phyloP scores from a whole-genome alignment of 306 rosid species.

The Sicyos edulis region DNA sequence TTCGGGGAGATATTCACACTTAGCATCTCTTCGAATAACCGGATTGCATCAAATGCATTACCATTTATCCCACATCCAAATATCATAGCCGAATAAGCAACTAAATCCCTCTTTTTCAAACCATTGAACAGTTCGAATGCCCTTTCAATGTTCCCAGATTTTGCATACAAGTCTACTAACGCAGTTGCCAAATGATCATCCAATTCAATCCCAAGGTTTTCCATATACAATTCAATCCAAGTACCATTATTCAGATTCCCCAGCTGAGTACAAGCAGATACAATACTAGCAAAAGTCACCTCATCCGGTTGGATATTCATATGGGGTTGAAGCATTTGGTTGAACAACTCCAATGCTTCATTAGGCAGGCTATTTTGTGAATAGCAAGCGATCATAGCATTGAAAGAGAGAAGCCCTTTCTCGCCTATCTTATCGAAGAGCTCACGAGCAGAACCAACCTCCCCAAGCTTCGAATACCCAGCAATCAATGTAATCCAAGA shows the following conservation, averaged over 20 bases:
- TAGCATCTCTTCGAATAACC: constrained; percentile 56
- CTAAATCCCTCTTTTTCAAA: constrained; percentile 51
- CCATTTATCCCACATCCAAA: constrained; percentile 75
- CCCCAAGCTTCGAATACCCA: constrained; percentile 59
- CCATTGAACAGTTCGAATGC: constrained; percentile 51
- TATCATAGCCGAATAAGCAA: constrained; percentile 82
- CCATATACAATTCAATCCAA: constrained; percentile 45
- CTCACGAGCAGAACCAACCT: constrained; percentile 46
- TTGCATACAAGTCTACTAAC: constrained; percentile 61
- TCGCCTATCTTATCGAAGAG: constrained; percentile 46
- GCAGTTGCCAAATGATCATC: constrained; percentile 79
- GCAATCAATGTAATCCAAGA: constrained; percentile 57
- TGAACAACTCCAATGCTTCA: constrained; percentile 58
- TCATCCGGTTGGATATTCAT: constrained; percentile 45
- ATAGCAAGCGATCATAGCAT: constrained; percentile 70
- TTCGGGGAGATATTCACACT: constrained; percentile 41
- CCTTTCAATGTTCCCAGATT: constrained; percentile 56
- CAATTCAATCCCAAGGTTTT: constrained; percentile 44
- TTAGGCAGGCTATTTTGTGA: constrained; percentile 62
- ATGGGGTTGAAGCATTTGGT: constrained; percentile 41
- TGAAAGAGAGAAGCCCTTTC: constrained; percentile 41
- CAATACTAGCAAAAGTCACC: constrained; percentile 55
- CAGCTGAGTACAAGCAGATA: constrained; percentile 67
- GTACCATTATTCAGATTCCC: constrained; percentile 45
- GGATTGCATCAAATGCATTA: constrained; percentile 43